A percentile compares a stretch with the other conserved stretches of the same genome.
phyloP scores from a whole-genome alignment of 768 basidiomycete species.

The Coprinopsis cinerea region DNA sequence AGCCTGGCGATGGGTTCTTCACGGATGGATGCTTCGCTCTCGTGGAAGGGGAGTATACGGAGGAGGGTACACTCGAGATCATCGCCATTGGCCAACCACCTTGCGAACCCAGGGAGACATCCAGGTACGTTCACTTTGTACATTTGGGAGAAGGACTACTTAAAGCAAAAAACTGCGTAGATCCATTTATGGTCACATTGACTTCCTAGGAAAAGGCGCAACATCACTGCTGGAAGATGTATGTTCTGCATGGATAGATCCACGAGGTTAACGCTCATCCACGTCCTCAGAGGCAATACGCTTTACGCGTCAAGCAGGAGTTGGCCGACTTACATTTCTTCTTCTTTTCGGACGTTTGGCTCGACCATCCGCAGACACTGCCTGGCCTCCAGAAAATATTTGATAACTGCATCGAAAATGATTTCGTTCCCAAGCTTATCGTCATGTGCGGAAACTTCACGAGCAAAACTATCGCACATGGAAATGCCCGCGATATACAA shows the following conservation, averaged over 20 bases:
- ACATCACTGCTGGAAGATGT: slow-evolving; percentile 91
- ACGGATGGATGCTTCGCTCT: slow-evolving; percentile 95
- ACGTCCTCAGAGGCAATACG: slow-evolving; percentile 47
- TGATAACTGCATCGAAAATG: slow-evolving; percentile 83
- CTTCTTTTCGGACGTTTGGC: slow-evolving; percentile 92
- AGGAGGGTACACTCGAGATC: slow-evolving; percentile 82
- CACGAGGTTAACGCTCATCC: too few relatives aligned
- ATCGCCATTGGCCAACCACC: slow-evolving; percentile 97
- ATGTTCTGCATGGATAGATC: too few relatives aligned
- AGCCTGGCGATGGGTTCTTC: slow-evolving; percentile 92
- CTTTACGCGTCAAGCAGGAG: slow-evolving; percentile 59
- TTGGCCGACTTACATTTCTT: slow-evolving; percentile 80
- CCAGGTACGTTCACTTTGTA: slow-evolving; percentile 51
- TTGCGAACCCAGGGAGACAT: slow-evolving; percentile 80
- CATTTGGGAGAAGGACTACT: background rate
- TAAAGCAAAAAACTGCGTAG: slow-evolving; percentile 32
- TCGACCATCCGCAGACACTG: slow-evolving; percentile 84
- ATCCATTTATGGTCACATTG: slow-evolving; percentile 92
- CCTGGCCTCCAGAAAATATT: slow-evolving; percentile 79
- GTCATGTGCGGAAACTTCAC: slow-evolving; percentile 96
- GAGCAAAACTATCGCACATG: slow-evolving; percentile 72
- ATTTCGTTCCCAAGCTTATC: slow-evolving; percentile 83
- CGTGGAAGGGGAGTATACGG: slow-evolving; percentile 94
- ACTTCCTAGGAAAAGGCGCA: slow-evolving; percentile 93
- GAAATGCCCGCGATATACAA: slow-evolving; percentile 71